Evolutionary conservation across 108 stramenopile species (phyloP).

Genomic region (Cyclostephanos tholiformis): DNA sequence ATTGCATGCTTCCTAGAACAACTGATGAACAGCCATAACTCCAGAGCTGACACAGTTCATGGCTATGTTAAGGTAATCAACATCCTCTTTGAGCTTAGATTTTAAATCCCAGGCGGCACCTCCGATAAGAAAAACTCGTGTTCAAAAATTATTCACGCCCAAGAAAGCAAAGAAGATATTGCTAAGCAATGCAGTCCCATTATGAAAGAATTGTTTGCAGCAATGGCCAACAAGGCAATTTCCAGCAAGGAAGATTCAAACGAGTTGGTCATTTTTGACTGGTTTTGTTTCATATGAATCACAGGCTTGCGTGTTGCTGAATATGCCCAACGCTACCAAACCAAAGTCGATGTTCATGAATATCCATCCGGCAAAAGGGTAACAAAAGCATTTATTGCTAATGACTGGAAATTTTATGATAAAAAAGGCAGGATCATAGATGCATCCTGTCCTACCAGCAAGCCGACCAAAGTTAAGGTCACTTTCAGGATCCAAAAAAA

Average conservation of each 20-base stretch:
- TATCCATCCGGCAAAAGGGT: slow-evolving; percentile 15
- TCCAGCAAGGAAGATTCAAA: neutral
- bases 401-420: slow-evolving; percentile 1
- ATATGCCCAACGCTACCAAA: slow-evolving; percentile 11
- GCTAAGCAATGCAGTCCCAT: slow-evolving; percentile 13
- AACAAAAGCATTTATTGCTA: slow-evolving; percentile 4
- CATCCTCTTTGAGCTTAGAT: neutral
- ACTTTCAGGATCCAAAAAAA: slow-evolving; percentile 19
- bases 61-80: slow-evolving; percentile 4
- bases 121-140: neutral
- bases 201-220: slow-evolving; percentile 1
- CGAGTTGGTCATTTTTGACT: neutral
- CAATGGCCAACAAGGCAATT: neutral
- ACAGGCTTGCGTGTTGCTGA: slow-evolving; percentile 4
- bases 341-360: slow-evolving; percentile 1
- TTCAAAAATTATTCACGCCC: neutral
- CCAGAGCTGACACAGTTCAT: neutral
- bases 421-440: neutral
- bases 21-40: slow-evolving; percentile 1
- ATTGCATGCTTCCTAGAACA: neutral
- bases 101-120: neutral
- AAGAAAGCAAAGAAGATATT: slow-evolving; percentile 13
- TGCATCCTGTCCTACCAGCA: neutral
- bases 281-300: slow-evolving; percentile 7
- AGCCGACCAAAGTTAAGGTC: neutral